Conservation (phyloP, 2,329 filamentous ascomycete genomes). For the Cercospora sesami region DNA sequence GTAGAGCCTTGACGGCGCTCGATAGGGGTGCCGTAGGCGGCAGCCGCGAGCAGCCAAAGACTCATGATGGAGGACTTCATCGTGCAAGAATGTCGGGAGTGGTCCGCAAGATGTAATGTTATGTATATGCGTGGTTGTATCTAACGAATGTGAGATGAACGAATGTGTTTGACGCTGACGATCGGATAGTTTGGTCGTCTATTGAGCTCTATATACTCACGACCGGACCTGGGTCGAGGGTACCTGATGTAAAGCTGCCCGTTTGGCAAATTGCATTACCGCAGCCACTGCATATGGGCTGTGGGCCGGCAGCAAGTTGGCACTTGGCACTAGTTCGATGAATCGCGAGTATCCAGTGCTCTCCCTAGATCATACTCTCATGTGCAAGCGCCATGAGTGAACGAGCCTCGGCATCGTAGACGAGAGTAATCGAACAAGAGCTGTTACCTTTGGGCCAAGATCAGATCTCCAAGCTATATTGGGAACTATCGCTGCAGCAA, state of each 20-base stretch:
- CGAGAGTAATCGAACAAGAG: not conserved
- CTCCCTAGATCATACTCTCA: not conserved
- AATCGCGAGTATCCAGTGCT: not conserved
- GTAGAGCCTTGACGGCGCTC: conserved; percentile 18
- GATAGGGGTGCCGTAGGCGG: conserved; percentile 13
- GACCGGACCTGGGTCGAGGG: not conserved
- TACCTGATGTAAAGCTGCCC: not conserved
- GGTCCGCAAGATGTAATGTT: not conserved
- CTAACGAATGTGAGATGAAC: conserved; percentile 4
- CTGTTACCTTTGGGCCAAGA: not conserved
- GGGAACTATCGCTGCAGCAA: not conserved
- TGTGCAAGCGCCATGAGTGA: not conserved
- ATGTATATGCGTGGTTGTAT: not conserved
- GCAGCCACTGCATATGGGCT: not conserved
- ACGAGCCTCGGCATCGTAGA: not conserved
- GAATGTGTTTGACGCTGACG: conserved; percentile 6
- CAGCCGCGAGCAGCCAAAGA: conserved; percentile 21
- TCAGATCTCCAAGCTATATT: not conserved
- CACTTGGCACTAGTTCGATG: not conserved
- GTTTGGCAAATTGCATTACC: not conserved
- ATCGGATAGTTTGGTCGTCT: not conserved
- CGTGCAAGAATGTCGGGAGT: not conserved
- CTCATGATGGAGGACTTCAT: conserved; percentile 15
- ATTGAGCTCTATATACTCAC: not conserved
- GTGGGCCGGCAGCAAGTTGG: not conserved